Percentiles rank a stretch among this genome's conserved stretches.
phyloP scores from a whole-genome alignment of 1,139 yeast species.

The Hyphopichia pseudoburtonii region DNA sequence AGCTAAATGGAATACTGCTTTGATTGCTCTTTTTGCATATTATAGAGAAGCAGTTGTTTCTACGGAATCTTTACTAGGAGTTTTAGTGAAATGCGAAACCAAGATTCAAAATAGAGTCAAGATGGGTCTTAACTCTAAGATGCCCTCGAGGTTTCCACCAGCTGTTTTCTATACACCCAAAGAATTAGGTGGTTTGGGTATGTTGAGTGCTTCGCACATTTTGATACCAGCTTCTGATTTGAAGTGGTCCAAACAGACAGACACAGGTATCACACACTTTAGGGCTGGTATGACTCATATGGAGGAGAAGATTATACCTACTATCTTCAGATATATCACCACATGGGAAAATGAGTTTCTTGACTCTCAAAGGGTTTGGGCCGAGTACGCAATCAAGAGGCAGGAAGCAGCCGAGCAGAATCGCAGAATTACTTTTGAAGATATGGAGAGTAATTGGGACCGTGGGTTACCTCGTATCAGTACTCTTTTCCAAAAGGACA shows the following conservation, averaged over 20 bases:
- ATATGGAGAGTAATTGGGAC: slow-evolving; percentile 93
- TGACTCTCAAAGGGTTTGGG: slow-evolving; percentile 97
- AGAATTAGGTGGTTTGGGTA: slow-evolving; percentile 95
- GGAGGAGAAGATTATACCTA: slow-evolving; percentile 83
- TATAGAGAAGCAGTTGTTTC: slow-evolving; percentile 91
- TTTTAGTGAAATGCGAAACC: slow-evolving; percentile 87
- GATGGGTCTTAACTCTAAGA: slow-evolving; percentile 92
- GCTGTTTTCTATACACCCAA: slow-evolving; percentile 98
- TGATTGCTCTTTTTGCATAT: slow-evolving; percentile 82
- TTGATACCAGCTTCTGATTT: slow-evolving; percentile 92
- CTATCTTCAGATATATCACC: slow-evolving; percentile 86
- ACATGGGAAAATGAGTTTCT: slow-evolving; percentile 96
- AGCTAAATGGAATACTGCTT: slow-evolving; percentile 93
- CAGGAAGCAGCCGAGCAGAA: slow-evolving; percentile 86
- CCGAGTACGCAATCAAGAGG: slow-evolving; percentile 89
- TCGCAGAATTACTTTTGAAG: slow-evolving; percentile 86
- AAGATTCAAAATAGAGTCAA: slow-evolving; percentile 93
- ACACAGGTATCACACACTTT: slow-evolving; percentile 92
- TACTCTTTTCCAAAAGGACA: slow-evolving; percentile 90
- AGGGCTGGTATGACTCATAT: slow-evolving; percentile 89
- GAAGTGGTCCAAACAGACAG: slow-evolving; percentile 90
- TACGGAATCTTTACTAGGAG: slow-evolving; percentile 75
- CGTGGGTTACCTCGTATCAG: slow-evolving; percentile 95
- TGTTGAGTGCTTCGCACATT: slow-evolving; percentile 96
- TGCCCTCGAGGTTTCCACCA: slow-evolving; percentile 99